These are phyloP conservation scores for Coniferiporia weirii DNA, from an alignment of 1,284 basidiomycete genomes.

Conservation along the genomic window DNA sequence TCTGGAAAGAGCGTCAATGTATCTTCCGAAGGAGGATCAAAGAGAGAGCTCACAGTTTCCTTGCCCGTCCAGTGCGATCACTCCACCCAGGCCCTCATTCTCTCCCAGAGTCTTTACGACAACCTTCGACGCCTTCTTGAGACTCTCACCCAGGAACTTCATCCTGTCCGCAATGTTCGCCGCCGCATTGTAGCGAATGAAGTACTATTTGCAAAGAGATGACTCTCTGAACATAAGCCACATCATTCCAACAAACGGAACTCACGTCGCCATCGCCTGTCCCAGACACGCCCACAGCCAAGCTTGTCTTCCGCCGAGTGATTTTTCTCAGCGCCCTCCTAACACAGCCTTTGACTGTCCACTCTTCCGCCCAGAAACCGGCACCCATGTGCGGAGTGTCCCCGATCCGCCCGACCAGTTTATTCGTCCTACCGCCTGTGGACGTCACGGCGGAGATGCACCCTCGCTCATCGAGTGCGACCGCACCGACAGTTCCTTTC, in stretches of 20 bases:
- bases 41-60: constrained; percentile 48
- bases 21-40: not conserved
- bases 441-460: constrained; percentile 72
- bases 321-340: constrained; percentile 38
- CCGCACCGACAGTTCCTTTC: constrained; percentile 77
- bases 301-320: constrained; percentile 29
- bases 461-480: constrained; percentile 69
- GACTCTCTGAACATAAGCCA: constrained; percentile 5
- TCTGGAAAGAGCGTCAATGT: constrained; percentile 35
- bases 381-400: constrained; percentile 76
- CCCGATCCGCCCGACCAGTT: constrained; percentile 73
- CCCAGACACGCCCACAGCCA: constrained; percentile 72
- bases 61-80: constrained; percentile 61
- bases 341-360: constrained; percentile 41
- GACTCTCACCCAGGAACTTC: constrained; percentile 51
- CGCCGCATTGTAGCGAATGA: constrained; percentile 66
- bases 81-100: constrained; percentile 61
- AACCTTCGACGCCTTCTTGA: constrained; percentile 47
- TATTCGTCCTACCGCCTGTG: constrained; percentile 79
- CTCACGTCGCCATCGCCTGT: constrained; percentile 80
- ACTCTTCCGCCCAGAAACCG: constrained; percentile 82
- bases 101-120: constrained; percentile 52
- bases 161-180: constrained; percentile 63
- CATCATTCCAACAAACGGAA: constrained; percentile 17
- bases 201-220: constrained; percentile 46